Base-by-base conservation (phyloP, 257 asterid genomes). In the Paraleonurus japonicus region DNA sequence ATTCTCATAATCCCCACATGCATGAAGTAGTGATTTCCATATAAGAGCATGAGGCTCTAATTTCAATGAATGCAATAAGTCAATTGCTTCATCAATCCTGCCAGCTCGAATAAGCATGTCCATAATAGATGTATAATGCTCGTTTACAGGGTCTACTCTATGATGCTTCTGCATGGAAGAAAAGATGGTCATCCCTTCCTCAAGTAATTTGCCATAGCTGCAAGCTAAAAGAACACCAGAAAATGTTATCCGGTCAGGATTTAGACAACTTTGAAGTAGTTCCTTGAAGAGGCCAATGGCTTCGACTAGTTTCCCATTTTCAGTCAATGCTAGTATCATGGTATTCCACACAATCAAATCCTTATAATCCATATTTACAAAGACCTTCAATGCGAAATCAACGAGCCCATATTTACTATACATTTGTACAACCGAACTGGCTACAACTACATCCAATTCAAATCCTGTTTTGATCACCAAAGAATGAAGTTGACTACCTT, bases 291-390 rank as follows among this genome's bases (percentile, higher is more conserved):
- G 82, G 67, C 17, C 60, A 69, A 90, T 28, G 63, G 89, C 80
- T 72, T 90, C 84, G 4, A 41, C 70, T n/a, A 23, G 35, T 72
- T 86, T 73, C 58, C 96, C 96, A 73, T 86, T 82, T 61, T 76
- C 78, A 35, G 87, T 73, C 81, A 88, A 65, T 1, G 87, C 90
- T 27, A 78, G 27, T 58, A 90, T 86, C 78, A 88, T 81, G 33
- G 82, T 83, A 61, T 90, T 90, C 85, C 86, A 90, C n/a, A 78
- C 81, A 73, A 88, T 86, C 75, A 90, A 84, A 82, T 90, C 95
- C 76, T 80, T 75, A 28, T 57, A 54, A 74, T 3, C 71, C 81
- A 82, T 85, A 17, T 75, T 37, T 5, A 32, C 33, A 61, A 86
- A 88, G 20, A 84, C 78, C 24, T 63, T 65, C 50, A 61, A 32